Evolutionary conservation across 2,329 filamentous ascomycete genomes (phyloP), one percentile per base, ranked within the genome.

Genomic region (Thelonectria rubi): DNA sequence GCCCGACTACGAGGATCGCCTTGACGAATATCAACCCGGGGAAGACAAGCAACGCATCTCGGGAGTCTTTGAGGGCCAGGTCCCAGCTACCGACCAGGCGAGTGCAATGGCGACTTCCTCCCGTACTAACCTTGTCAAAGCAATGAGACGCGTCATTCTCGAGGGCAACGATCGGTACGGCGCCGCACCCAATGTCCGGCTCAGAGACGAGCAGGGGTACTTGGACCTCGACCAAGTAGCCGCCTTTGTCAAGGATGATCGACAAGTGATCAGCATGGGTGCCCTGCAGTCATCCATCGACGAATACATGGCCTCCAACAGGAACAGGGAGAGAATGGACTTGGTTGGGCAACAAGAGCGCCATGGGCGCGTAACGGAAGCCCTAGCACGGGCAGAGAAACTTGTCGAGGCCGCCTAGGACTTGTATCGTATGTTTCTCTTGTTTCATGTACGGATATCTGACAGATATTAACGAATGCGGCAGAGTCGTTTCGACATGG

Each of bases 131-230:
- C 69, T 79, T 40, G 63, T 79, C 32, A 78, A 77, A 39, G 81
- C 80, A 1, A 66, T 88, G 43, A 83, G 80, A 69, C 79, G 73
- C 59, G 80, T 87, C 53, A 74, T 89, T 24, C 64, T 88, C 47
- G 74, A 82, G 2, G 77, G 74, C 0, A 78, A 84, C 34, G 45
- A 58, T 1, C 73, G 70, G 15, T 81, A 82, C 55, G 80, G 77
- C 0, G 66, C 79, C 2, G 11, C 65, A 0, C 70, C 73, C 0
- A 55, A 68, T 2, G 60, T 63, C 11, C 60, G 62, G 1, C 64
- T 81, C 17, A 74, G 69, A 47, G 72, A 78, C 24, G 62, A 65
- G 0, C 65, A 79, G 5, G 83, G 83, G 0, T 71, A 80, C n/a
- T 85, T 79, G 58, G 68, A 82, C 55, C 70, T 79, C 24, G 78